Percentiles rank a stretch among this genome's conserved stretches.
phyloP scores from a whole-genome alignment of 371 early-diverging fungal species.

The Mortierella sp. region DNA sequence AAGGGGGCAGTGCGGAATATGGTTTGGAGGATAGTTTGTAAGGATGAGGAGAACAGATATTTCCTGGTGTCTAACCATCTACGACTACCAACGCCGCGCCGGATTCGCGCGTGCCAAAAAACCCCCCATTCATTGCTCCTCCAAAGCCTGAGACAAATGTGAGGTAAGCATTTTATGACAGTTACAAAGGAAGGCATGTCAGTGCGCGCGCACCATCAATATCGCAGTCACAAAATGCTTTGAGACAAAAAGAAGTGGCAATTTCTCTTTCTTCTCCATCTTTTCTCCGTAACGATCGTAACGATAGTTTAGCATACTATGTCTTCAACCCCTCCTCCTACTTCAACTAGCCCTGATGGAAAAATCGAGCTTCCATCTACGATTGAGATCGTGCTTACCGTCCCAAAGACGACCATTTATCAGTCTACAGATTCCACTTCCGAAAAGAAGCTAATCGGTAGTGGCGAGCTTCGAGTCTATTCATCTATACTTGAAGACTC shows the following conservation, averaged over 20 bases:
- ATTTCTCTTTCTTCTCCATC: background rate
- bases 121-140: background rate
- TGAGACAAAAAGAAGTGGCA: background rate
- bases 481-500: slow-evolving; percentile 8
- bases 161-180: background rate
- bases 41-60: too few species aligned
- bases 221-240: background rate
- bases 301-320: background rate
- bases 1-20: too few species aligned
- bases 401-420: slow-evolving; percentile 37
- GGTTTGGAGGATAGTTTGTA: too few species aligned
- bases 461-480: slow-evolving; percentile 45
- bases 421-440: slow-evolving; percentile 17
- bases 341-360: background rate
- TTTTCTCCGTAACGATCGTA: background rate
- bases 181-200: background rate
- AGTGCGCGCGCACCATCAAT: slow-evolving; percentile 1
- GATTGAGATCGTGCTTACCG: slow-evolving; percentile 33
- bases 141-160: background rate
- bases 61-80: background rate
- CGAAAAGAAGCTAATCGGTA: slow-evolving; percentile 30
- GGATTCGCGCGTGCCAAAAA: background rate
- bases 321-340: background rate
- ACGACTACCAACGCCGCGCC: background rate
- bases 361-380: slow-evolving; percentile 2